A percentile compares a stretch with the other conserved stretches of the same genome.
Evolutionary conservation across 148 eudicot species (phyloP).

Genomic region (Rhododendron simsii): DNA sequence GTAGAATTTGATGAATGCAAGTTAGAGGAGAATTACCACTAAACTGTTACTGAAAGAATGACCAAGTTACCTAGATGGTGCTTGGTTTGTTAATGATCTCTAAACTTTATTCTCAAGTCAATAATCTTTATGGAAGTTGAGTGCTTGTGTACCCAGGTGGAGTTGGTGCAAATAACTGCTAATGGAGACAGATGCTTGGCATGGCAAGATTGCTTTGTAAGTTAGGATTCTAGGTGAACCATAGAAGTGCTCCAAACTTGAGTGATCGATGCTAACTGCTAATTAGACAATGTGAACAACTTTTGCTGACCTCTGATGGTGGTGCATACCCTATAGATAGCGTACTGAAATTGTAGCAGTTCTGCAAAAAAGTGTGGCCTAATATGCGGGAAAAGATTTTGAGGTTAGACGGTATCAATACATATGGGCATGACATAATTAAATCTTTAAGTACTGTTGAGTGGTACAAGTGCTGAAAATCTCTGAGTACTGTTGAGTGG

Average conservation of each 20-base stretch:
- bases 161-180: background rate
- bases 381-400: background rate
- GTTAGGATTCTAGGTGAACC: background rate
- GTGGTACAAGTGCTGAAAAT: background rate
- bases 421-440: background rate
- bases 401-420: background rate
- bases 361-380: background rate
- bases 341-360: background rate
- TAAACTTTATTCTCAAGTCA: background rate
- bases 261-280: background rate
- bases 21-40: background rate
- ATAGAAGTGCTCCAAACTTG: background rate
- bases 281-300: background rate
- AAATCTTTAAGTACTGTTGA: background rate
- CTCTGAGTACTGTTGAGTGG: background rate
- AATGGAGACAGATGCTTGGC: background rate
- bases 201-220: background rate
- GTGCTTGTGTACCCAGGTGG: background rate
- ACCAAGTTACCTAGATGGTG: background rate
- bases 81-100: background rate
- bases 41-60: background rate
- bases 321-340: background rate
- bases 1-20: background rate
- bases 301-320: background rate
- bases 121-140: background rate